phyloP scores from a whole-genome alignment of 352 stramenopile genomes.

The Pythium dissimile region DNA sequence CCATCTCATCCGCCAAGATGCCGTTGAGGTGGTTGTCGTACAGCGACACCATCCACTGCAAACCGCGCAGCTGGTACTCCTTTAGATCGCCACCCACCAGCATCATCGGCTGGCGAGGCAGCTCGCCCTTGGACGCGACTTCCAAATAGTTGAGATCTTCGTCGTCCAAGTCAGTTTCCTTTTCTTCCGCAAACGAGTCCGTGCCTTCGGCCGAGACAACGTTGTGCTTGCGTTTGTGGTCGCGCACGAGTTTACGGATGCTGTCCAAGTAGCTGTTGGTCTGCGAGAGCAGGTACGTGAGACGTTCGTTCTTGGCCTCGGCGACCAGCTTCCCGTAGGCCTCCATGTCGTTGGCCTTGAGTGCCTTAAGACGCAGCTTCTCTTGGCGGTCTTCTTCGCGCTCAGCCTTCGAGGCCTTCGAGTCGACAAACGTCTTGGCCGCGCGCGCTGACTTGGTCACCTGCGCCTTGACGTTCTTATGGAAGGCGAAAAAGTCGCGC shows the following conservation, averaged over 20 bases:
- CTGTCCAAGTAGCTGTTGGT: slow-evolving; percentile 96
- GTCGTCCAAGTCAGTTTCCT: slow-evolving; percentile 38
- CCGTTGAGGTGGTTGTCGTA: slow-evolving; percentile 98
- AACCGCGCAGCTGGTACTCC: slow-evolving; percentile 97
- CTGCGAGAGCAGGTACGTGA: slow-evolving; percentile 96
- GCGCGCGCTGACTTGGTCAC: slow-evolving; percentile 61
- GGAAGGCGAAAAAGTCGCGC: slow-evolving; percentile 82
- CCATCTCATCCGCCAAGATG: slow-evolving; percentile 98
- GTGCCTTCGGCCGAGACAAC: slow-evolving; percentile 11
- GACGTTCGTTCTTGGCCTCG: slow-evolving; percentile 96
- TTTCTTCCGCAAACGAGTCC: slow-evolving; percentile 19
- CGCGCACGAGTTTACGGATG: slow-evolving; percentile 91
- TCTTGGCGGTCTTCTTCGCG: slow-evolving; percentile 86
- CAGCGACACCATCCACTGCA: slow-evolving; percentile 99
- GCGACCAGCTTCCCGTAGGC: slow-evolving; percentile 96
- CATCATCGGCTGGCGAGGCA: slow-evolving; percentile 92
- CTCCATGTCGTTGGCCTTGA: slow-evolving; percentile 97
- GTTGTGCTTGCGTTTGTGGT: slow-evolving; percentile 86
- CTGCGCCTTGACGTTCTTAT: slow-evolving; percentile 82
- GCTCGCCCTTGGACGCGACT: slow-evolving; percentile 78
- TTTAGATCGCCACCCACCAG: slow-evolving; percentile 96
- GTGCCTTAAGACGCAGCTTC: slow-evolving; percentile 84
- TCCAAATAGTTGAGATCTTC: slow-evolving; percentile 85
- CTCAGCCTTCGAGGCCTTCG: slow-evolving; percentile 71
- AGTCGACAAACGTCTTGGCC: slow-evolving; percentile 77